phyloP scores from a whole-genome alignment of 176 grass and related monocot genomes.

The Eleusine indica region DNA sequence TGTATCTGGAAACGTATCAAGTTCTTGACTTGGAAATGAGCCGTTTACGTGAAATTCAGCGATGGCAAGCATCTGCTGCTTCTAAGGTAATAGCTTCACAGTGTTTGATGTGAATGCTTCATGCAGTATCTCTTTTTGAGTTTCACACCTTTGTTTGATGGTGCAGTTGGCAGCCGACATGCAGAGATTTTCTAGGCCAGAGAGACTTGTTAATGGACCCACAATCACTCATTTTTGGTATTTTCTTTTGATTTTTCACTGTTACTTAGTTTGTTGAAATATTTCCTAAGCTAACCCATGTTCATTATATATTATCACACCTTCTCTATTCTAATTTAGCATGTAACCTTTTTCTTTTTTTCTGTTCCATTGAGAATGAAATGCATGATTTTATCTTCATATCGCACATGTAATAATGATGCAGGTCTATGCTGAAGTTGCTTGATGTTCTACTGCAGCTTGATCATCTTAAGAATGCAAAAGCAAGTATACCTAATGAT shows the following conservation, averaged over 20 bases:
- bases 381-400: constrained; percentile 34
- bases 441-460: constrained; percentile 96
- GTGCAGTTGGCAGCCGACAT: constrained; percentile 92
- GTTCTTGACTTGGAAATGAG: constrained; percentile 99
- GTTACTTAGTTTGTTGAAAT: constrained; percentile 30
- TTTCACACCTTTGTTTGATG: constrained; percentile 44
- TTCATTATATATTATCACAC: neutral
- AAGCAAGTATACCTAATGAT: constrained; percentile 99
- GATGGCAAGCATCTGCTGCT: constrained; percentile 99
- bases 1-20: constrained; percentile 97
- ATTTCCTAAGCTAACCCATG: constrained; percentile 24
- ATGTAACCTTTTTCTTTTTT: neutral
- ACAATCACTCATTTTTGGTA: constrained; percentile 98
- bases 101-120: constrained; percentile 16
- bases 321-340: constrained; percentile 11
- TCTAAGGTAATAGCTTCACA: constrained; percentile 67
- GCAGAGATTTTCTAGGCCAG: constrained; percentile 97
- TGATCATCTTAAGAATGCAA: constrained; percentile 99
- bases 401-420: constrained; percentile 31
- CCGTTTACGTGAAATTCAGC: constrained; percentile 97
- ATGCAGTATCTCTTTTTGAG: constrained; percentile 30
- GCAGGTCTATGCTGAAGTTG: constrained; percentile 97
- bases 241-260: constrained; percentile 44
- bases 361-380: constrained; percentile 9
- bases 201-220: constrained; percentile 96